Evolutionary conservation across 1,284 basidiomycete genomes (phyloP), one percentile per base, ranked within the genome.

Genomic region (Pterulicium gracile): DNA sequence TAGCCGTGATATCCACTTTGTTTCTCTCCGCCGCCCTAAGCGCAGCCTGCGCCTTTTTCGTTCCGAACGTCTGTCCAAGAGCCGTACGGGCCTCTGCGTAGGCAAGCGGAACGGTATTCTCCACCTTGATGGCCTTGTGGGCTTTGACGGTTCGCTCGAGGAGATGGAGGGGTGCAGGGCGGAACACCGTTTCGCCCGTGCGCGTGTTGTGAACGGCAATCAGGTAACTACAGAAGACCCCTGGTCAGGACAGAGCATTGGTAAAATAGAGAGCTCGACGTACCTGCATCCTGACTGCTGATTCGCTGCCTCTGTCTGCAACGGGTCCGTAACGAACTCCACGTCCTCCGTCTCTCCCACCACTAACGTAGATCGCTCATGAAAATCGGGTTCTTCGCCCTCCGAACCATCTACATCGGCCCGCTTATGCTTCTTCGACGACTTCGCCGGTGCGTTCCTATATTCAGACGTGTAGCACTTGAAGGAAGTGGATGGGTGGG

Each of bases 61-160:
- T 95, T 18, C 93, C 93, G 54, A 97, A 97, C 1, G 86, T 79
- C 59, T 90, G 83, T 23, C 93, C 93, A 1, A 97, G 76, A n/a
- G 77, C 70, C 50, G 79, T 88, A 21, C 85, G 75, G 24, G 81
- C 81, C 44, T 77, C 72, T 42, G 73, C 65, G 49, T 78, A 80
- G 52, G 81, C 74, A 23, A 73, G 58, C 17, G 66, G 66, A 14
- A 75, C 68, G 4, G 68, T 66, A 7, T 72, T 70, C 13, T 69
- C 61, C 3, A 70, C 64, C 3, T 76, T 63, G 41, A 88, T 69
- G 27, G 81, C 72, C 61, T 89, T 89, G 44, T 91, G 70, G 3
- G 83, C 78, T 60, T 94, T 95, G 45, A 93, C 88, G 14, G 80
- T 77, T 42, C 84, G 82, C 1, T 77, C 72, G 20, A 95, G 63